Percentiles rank a stretch among this genome's conserved stretches.
phyloP scores from a whole-genome alignment of 768 basidiomycete species.

The Mycena chlorophos region DNA sequence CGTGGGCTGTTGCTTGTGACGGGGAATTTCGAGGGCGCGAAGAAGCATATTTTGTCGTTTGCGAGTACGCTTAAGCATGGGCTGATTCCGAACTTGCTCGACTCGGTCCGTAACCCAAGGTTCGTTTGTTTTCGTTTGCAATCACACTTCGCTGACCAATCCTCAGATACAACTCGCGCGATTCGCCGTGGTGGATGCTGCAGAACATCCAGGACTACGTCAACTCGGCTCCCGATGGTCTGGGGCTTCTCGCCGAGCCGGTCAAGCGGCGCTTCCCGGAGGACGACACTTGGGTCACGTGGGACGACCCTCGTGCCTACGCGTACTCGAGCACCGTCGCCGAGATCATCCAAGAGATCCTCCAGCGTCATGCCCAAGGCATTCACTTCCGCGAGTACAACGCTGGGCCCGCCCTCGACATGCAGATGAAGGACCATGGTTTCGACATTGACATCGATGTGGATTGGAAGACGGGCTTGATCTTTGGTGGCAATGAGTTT shows the following conservation, averaged over 20 bases:
- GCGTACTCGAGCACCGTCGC: slow-evolving; percentile 79
- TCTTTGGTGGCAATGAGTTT: slow-evolving; percentile 79
- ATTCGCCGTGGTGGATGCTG: slow-evolving; percentile 99
- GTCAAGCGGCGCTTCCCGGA: slow-evolving; percentile 93
- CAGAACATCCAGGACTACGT: slow-evolving; percentile 98
- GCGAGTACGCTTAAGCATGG: slow-evolving; percentile 93
- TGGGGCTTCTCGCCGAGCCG: slow-evolving; percentile 72
- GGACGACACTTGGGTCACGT: slow-evolving; percentile 91
- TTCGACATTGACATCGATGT: slow-evolving; percentile 92
- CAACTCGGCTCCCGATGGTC: slow-evolving; percentile 78
- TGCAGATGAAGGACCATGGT: slow-evolving; percentile 91
- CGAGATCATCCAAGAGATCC: slow-evolving; percentile 95
- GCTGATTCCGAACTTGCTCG: slow-evolving; percentile 92
- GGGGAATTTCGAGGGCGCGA: slow-evolving; percentile 83
- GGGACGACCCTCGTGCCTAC: slow-evolving; percentile 86
- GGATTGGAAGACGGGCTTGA: slow-evolving; percentile 94
- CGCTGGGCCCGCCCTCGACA: slow-evolving; percentile 94
- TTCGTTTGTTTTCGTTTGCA: slow-evolving; percentile 32
- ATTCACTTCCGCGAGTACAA: slow-evolving; percentile 96
- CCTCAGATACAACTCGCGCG: slow-evolving; percentile 87
- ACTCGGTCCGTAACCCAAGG: slow-evolving; percentile 84
- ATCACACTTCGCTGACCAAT: not conserved
- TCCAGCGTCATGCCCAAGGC: slow-evolving; percentile 90
- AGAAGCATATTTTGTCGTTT: slow-evolving; percentile 89
- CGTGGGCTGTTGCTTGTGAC: slow-evolving; percentile 93